A percentile compares a stretch with the other conserved stretches of the same genome.
Conservation (phyloP, 2,329 filamentous ascomycete species). For the Fusarium redolens region DNA sequence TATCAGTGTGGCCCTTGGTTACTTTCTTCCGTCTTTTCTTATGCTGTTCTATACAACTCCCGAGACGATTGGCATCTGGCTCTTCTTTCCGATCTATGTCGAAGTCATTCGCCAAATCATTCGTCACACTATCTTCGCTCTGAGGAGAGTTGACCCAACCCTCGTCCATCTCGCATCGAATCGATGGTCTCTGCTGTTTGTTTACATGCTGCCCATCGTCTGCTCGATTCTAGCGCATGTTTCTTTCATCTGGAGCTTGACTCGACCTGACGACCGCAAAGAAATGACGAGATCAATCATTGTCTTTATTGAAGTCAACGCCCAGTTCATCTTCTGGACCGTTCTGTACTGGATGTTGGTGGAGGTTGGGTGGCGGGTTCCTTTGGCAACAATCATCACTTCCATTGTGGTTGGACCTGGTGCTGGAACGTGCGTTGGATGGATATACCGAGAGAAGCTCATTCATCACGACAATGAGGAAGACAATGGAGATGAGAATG, state of each 20-base stretch:
- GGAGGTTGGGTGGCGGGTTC: slow-evolving; percentile 59
- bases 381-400: slow-evolving; percentile 47
- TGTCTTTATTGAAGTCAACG: slow-evolving; percentile 60
- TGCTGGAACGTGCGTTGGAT: slow-evolving; percentile 52
- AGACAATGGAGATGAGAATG: slow-evolving; percentile 22
- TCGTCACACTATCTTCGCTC: slow-evolving; percentile 43
- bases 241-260: slow-evolving; percentile 55
- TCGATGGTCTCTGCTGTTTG: slow-evolving; percentile 50
- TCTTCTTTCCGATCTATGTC: slow-evolving; percentile 64
- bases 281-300: slow-evolving; percentile 62
- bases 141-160: slow-evolving; percentile 43
- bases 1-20: slow-evolving; percentile 60
- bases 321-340: slow-evolving; percentile 58
- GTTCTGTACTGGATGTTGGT: slow-evolving; percentile 66
- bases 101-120: slow-evolving; percentile 55
- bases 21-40: slow-evolving; percentile 57
- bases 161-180: slow-evolving; percentile 59
- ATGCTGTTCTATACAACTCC: slow-evolving; percentile 59
- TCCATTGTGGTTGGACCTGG: slow-evolving; percentile 53
- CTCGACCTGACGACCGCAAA: slow-evolving; percentile 57
- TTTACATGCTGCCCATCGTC: slow-evolving; percentile 59
- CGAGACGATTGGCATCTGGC: slow-evolving; percentile 57
- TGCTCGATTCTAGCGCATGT: slow-evolving; percentile 58
- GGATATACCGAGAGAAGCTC: slow-evolving; percentile 54
- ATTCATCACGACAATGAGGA: slow-evolving; percentile 41